These are phyloP conservation scores for Penicillium parvum DNA, from an alignment of 495 filamentous ascomycete species.

Conservation along the genomic window DNA sequence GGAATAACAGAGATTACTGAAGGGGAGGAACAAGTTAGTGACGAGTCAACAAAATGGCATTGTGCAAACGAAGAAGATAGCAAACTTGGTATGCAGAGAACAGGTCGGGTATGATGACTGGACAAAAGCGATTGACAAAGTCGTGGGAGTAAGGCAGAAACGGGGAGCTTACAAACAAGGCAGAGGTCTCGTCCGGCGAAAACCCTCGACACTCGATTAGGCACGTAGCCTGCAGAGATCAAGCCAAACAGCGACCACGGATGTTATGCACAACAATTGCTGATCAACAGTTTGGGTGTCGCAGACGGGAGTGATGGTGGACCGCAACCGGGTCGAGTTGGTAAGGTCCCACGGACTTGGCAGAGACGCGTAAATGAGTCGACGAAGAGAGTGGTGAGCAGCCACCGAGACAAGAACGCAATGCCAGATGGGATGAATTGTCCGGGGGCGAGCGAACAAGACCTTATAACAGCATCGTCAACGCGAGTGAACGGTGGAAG, in stretches of 20 bases:
- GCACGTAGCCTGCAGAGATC: neutral
- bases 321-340: conserved; percentile 18
- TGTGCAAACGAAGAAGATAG: no score
- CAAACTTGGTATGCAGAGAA: neutral
- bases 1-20: conserved; percentile 9
- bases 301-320: conserved; percentile 20
- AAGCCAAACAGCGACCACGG: neutral
- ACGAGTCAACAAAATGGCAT: neutral
- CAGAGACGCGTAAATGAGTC: conserved; percentile 21
- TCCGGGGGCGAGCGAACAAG: neutral
- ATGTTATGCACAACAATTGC: conserved; percentile 17
- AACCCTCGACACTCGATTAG: neutral
- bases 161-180: conserved; percentile 13
- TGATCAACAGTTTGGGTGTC: conserved; percentile 13
- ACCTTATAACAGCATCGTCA: neutral
- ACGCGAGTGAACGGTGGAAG: conserved; percentile 14
- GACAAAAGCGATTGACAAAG: neutral
- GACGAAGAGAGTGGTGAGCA: conserved; percentile 1
- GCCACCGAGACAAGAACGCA: no score
- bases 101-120: neutral
- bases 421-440: neutral
- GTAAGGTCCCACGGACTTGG: conserved; percentile 20
- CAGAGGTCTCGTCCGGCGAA: conserved; percentile 13
- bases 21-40: conserved; percentile 10
- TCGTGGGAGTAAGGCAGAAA: conserved; percentile 1